Evolutionary conservation across 805 yeast species (phyloP), one percentile per base, ranked within the genome.

Genomic region (Lachancea cidri): DNA sequence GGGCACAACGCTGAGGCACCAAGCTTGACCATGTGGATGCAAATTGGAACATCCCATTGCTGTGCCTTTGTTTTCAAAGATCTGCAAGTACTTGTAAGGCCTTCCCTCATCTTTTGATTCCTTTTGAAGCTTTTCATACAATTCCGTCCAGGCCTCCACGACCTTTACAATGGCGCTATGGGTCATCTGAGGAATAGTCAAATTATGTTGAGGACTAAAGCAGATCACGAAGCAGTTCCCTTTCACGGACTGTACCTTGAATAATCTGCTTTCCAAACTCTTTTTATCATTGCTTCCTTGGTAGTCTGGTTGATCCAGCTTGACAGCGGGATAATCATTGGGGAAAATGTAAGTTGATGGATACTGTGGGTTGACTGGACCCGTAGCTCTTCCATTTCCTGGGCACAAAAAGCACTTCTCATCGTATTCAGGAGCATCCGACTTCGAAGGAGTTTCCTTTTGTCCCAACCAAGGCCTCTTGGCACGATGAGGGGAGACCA

Each of bases 11-110:
- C 74, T 80, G 41, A 81, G 67, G 60, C 83, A 76, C 91, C 91
- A 83, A 11, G 83, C 86, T 64, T 83, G 91, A 19, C 89, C 86
- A 55, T 83, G 91, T 5, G 89, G 88, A 61, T 83, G 91, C 2
- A 86, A 83, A 55, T 83, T 83, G 3, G 87, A 81, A 55, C 89
- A 83, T 30, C 89, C 89, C 89, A 83, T 83, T 4, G 85, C 83
- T 32, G 79, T 68, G 22, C 89, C 89, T 60, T 83, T 83, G 58
- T 83, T 83, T 58, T 83, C 91, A 56, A 83, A 83, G 29, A 83
- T 79, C 63, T 82, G 88, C 45, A 82, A 62, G 60, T 83, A 81
- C 47, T 70, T 70, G 55, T 57, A 74, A 22, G 83, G 77, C 24
- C 60, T 63, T 2, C 64, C 60, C n/a, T 62, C 59, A 14, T 53